These are phyloP conservation scores for Colletotrichum limetticola DNA, from an alignment of 2,329 filamentous ascomycete species.

Conservation along the genomic window DNA sequence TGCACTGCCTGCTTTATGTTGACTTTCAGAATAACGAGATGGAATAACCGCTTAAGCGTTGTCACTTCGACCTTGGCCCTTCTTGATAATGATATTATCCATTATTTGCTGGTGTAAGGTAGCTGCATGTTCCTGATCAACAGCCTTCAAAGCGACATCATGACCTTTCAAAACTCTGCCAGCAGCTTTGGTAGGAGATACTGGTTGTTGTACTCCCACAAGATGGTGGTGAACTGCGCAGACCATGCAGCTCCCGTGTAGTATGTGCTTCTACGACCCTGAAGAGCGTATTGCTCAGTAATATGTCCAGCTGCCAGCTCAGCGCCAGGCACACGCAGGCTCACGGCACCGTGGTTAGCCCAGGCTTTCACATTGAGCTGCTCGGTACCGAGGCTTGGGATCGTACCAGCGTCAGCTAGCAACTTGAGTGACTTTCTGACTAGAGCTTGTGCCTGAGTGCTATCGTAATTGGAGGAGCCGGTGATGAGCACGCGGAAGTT, in stretches of 20 bases:
- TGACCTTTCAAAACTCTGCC: background rate
- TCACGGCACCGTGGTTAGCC: constrained; percentile 45
- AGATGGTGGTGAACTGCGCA: constrained; percentile 44
- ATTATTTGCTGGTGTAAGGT: too few species aligned
- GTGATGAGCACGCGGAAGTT: constrained; percentile 43
- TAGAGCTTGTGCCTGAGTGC: constrained; percentile 39
- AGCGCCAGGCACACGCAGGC: constrained; percentile 42
- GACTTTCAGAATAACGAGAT: too few species aligned
- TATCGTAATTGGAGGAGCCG: constrained; percentile 37
- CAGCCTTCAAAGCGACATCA: too few species aligned
- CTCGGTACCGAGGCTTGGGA: constrained; percentile 34
- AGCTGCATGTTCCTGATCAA: too few species aligned
- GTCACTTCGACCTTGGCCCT: too few species aligned
- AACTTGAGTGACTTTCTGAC: constrained; percentile 38
- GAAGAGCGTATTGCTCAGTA: constrained; percentile 47
- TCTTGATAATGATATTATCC: too few species aligned
- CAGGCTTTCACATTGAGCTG: constrained; percentile 41
- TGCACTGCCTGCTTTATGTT: too few species aligned
- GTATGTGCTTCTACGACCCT: constrained; percentile 52
- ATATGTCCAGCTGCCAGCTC: constrained; percentile 48
- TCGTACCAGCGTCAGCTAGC: constrained; percentile 37
- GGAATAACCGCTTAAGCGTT: too few species aligned
- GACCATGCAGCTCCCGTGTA: constrained; percentile 50
- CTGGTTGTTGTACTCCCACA: constrained; percentile 47
- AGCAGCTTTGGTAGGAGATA: constrained; percentile 42